These are phyloP conservation scores for Penicillium sp. DNA, from an alignment of 2,329 filamentous ascomycete genomes.

Conservation along the genomic window DNA sequence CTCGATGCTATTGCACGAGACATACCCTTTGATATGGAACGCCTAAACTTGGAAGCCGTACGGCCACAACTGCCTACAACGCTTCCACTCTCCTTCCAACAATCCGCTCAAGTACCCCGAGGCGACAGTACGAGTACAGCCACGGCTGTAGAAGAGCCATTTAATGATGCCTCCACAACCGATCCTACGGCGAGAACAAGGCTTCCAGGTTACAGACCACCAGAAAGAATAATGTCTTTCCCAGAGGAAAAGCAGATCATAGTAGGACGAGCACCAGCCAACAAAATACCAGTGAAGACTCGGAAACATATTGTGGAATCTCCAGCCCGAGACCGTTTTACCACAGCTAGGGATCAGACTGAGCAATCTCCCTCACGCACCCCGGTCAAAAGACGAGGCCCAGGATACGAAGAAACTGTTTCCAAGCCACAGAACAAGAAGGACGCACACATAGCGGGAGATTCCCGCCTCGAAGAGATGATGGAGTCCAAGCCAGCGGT, in stretches of 20 bases:
- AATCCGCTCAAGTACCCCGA: not conserved
- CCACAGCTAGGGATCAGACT: not conserved
- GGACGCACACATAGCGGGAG: not conserved
- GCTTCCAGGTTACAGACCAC: not conserved
- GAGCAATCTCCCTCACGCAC: not conserved
- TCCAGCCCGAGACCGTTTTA: not conserved
- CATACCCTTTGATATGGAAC: slow-evolving; percentile 14
- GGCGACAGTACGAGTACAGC: not conserved
- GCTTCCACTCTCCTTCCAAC: slow-evolving; percentile 16
- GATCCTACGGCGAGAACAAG: not conserved
- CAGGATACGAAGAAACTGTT: too few species aligned
- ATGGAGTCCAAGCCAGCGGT: not conserved
- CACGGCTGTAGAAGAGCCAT: not conserved
- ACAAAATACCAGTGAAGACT: not conserved
- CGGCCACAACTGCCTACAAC: slow-evolving; percentile 14
- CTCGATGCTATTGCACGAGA: slow-evolving; percentile 13
- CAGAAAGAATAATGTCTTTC: not conserved
- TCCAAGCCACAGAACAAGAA: not conserved
- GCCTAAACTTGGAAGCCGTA: slow-evolving; percentile 9
- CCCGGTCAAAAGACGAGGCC: not conserved
- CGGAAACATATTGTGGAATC: not conserved
- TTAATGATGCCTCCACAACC: not conserved
- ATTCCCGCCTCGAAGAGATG: not conserved
- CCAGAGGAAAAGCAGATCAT: not conserved
- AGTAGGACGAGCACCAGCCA: not conserved